These are phyloP conservation scores for Ophiognomonia clavigignenti-juglandacearum DNA, from an alignment of 2,329 filamentous ascomycete genomes.

Conservation along the genomic window DNA sequence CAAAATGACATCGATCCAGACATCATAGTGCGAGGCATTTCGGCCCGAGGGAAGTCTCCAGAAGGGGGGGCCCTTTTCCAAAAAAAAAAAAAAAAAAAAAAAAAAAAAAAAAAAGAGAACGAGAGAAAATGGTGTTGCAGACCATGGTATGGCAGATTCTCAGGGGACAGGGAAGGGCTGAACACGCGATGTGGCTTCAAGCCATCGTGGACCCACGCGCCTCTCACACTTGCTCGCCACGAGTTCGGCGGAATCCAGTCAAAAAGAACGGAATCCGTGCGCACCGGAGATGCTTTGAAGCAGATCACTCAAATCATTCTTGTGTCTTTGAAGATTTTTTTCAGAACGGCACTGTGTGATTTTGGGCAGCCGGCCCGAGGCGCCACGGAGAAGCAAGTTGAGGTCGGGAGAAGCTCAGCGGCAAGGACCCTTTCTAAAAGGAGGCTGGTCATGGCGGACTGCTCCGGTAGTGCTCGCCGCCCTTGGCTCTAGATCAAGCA, in stretches of 20 bases:
- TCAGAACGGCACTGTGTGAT: background rate
- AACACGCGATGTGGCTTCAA: constrained; percentile 17
- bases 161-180: constrained; percentile 10
- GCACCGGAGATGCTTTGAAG: background rate
- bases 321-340: background rate
- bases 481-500: no score
- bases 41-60: background rate
- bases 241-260: background rate
- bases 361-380: constrained; percentile 2
- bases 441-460: no score
- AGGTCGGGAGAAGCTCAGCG: no score
- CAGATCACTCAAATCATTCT: background rate
- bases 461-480: no score
- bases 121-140: background rate
- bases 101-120: background rate
- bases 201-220: constrained; percentile 8
- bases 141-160: background rate
- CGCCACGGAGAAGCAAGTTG: background rate
- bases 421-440: no score
- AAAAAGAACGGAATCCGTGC: background rate
- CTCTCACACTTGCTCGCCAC: constrained; percentile 2
- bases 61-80: background rate
- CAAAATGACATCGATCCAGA: no score
- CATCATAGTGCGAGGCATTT: background rate
- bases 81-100: no score